These are phyloP conservation scores for Saccharum officinarum DNA, from an alignment of 176 grass and related monocot species.

Conservation along the genomic window DNA sequence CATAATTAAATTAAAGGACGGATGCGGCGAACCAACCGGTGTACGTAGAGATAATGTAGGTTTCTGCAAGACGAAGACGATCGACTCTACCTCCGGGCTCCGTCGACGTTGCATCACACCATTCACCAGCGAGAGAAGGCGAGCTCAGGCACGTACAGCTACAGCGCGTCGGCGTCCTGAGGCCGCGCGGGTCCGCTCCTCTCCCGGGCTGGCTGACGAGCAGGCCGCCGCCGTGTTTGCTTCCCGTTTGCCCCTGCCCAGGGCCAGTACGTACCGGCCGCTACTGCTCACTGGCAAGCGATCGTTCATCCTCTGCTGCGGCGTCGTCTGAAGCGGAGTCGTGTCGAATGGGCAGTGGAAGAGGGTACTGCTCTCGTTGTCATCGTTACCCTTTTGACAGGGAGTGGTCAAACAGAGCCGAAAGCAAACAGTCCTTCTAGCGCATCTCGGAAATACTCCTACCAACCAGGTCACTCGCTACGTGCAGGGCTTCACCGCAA, in stretches of 20 bases:
- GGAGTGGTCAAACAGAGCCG: neutral
- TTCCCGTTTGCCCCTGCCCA: neutral
- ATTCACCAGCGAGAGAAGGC: neutral
- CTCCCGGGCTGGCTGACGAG: neutral
- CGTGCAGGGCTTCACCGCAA: neutral
- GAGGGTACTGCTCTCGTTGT: neutral
- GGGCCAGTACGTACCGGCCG: neutral
- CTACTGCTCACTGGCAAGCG: neutral
- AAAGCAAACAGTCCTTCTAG: neutral
- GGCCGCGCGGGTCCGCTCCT: neutral
- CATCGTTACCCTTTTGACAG: neutral
- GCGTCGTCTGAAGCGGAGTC: neutral
- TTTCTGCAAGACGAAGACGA: neutral
- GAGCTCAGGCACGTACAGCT: neutral
- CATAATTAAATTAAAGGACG: neutral
- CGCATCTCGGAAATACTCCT: neutral
- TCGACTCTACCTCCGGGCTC: neutral
- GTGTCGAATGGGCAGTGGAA: neutral
- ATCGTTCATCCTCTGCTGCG: neutral
- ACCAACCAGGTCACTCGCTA: neutral
- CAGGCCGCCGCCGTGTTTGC: neutral
- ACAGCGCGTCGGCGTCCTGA: neutral
- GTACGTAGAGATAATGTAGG: no score
- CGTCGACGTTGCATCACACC: neutral
- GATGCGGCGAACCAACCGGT: neutral